These are phyloP conservation scores for Leccinum fibrillosum DNA, from an alignment of 768 basidiomycete genomes.

Conservation along the genomic window DNA sequence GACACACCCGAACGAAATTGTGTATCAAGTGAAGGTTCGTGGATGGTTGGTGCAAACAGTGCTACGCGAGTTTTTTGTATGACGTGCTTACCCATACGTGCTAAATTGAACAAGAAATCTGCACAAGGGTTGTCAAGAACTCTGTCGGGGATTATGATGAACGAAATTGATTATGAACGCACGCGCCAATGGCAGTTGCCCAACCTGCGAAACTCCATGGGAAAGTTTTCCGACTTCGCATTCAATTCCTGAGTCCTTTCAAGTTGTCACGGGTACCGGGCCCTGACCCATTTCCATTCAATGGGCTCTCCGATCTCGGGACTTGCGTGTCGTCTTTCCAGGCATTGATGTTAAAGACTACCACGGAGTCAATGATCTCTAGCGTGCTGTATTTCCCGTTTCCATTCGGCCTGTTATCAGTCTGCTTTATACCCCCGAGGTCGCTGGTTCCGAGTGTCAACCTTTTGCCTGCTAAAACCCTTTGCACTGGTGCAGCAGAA, in stretches of 20 bases:
- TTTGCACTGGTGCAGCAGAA: neutral
- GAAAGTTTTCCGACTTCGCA: neutral
- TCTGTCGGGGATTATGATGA: neutral
- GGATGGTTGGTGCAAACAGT: no score
- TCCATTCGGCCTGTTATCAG: neutral
- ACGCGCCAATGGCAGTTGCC: conserved; percentile 31
- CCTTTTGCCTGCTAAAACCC: neutral
- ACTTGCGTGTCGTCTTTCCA: neutral
- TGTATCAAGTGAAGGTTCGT: conserved; percentile 24
- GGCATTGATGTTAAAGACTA: no score
- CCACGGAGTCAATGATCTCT: no score
- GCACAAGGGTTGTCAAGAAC: neutral
- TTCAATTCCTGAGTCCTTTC: neutral
- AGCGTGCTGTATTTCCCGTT: no score
- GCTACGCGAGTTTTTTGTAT: no score
- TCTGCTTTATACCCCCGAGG: neutral
- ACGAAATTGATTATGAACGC: neutral
- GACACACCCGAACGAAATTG: conserved; percentile 41
- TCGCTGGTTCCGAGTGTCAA: neutral
- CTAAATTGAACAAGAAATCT: conserved; percentile 39
- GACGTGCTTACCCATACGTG: conserved; percentile 31
- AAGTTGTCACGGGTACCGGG: neutral
- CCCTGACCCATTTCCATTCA: neutral
- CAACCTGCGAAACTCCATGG: conserved; percentile 28
- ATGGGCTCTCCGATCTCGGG: neutral